A percentile compares a stretch with the other conserved stretches of the same genome.
These are phyloP conservation scores for Allantophomopsis lycopodina DNA, from an alignment of 2,329 filamentous ascomycete species.

Conservation along the genomic window DNA sequence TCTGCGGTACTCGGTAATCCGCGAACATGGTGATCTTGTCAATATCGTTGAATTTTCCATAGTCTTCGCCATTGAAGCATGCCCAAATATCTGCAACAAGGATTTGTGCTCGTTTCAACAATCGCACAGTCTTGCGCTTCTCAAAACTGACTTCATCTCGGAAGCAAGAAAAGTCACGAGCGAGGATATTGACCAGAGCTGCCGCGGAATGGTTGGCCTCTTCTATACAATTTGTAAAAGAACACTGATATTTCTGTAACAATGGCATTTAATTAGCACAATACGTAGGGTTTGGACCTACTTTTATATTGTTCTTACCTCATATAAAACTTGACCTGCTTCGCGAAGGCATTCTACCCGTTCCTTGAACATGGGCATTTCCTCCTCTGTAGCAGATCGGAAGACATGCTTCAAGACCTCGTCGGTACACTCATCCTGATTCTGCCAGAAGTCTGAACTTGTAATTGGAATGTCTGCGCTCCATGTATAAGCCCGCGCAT, in stretches of 20 bases:
- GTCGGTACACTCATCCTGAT: conserved; percentile 62
- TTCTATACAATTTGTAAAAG: conserved; percentile 58
- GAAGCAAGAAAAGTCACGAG: conserved; percentile 73
- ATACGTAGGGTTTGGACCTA: no score
- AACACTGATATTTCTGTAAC: conserved; percentile 58
- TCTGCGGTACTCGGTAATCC: conserved; percentile 93
- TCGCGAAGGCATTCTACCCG: conserved; percentile 70
- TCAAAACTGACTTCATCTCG: conserved; percentile 68
- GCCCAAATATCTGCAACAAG: conserved; percentile 95
- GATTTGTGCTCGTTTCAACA: conserved; percentile 93
- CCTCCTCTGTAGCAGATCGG: conserved; percentile 71
- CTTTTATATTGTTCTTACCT: conserved; percentile 35
- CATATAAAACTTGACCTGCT: conserved; percentile 65
- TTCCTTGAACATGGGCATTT: conserved; percentile 72
- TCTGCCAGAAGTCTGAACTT: conserved; percentile 73
- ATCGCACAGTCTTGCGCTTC: conserved; percentile 55
- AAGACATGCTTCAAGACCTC: conserved; percentile 67
- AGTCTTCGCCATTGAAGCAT: conserved; percentile 71
- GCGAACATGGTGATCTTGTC: conserved; percentile 97
- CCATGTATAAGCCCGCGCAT: conserved; percentile 6
- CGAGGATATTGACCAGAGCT: conserved; percentile 72
- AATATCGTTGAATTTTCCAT: conserved; percentile 78
- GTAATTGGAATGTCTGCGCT: conserved; percentile 70
- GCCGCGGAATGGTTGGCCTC: conserved; percentile 70
- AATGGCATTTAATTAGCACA: no score